Evolutionary conservation across 352 stramenopile species (phyloP), one percentile per base, ranked within the genome.

Genomic region (Pythium diclinum): DNA sequence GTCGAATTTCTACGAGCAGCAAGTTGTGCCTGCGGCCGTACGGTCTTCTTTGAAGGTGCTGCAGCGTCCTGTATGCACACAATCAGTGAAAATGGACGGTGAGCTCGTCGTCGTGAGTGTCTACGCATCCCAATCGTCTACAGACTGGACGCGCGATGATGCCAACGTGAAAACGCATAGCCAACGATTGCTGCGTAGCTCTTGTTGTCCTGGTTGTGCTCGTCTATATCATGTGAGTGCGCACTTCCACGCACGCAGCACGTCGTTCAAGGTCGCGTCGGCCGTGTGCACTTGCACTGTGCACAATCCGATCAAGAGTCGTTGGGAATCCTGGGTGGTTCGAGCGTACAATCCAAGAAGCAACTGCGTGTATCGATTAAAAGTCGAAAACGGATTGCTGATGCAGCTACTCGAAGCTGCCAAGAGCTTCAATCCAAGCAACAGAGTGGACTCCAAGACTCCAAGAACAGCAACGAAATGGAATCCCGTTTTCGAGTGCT

Each of bases 81-180:
- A 69, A 40, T 68, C 67, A 5, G 63, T 88, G 16, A 78, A 73
- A 54, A 75, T 89, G 59, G 73, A 92, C 48, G 81, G 73, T 30
- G 83, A 94, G 44, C 63, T 71, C 11, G 61, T 89, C 17, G 51
- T 89, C 33, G 65, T 94, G 10, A 79, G 69, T n/a, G 79, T 90
- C 38, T 77, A 94, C 61, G 76, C 74, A 3, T 58, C 85, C 14
- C 65, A 74, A 28, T 67, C 46, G 56, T 61, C 34, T n/a, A 56
- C 11, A 48, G 21, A 14, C n/a, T 32, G 42, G 9, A 17, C 51
- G 23, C 25, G 51, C 30, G 10, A 14, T 4, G 33, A 21, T 8
- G 11, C 23, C 21, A 16, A 23, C 21, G 21, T 7, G 8, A 19
- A 33, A 6, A 5, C 34, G 25, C 25, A 57, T 2, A 57, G n/a